These are phyloP conservation scores for Fusarium aywerte DNA, from an alignment of 2,329 filamentous ascomycete genomes.

Conservation along the genomic window DNA sequence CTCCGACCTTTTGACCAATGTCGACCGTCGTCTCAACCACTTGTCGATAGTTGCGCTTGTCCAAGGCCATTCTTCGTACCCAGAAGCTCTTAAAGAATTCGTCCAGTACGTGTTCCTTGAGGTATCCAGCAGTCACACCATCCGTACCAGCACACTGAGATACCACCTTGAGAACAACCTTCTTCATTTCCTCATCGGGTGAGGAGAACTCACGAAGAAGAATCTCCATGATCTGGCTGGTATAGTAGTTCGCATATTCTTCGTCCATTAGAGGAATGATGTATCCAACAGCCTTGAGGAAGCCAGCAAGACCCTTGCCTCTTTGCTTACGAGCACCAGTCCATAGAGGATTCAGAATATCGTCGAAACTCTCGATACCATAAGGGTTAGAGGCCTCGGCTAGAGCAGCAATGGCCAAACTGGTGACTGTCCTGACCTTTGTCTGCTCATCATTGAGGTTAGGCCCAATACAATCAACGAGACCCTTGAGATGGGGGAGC, in stretches of 20 bases:
- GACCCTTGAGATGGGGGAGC: slow-evolving; percentile 90
- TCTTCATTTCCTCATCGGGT: slow-evolving; percentile 99
- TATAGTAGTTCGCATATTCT: slow-evolving; percentile 99
- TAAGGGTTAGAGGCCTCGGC: slow-evolving; percentile 98
- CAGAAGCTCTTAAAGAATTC: slow-evolving; percentile 99
- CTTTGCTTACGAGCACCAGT: slow-evolving; percentile 95
- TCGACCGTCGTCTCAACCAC: slow-evolving; percentile 99
- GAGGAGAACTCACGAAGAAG: slow-evolving; percentile 94
- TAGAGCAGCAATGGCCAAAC: slow-evolving; percentile 91
- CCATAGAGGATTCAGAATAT: slow-evolving; percentile 97
- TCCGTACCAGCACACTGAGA: slow-evolving; percentile 95
- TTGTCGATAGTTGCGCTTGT: slow-evolving; percentile 97
- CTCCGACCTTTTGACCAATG: slow-evolving; percentile 96
- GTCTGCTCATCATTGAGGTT: slow-evolving; percentile 98
- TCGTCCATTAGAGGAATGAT: slow-evolving; percentile 99
- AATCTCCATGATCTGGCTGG: slow-evolving; percentile 98
- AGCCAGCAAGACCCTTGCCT: slow-evolving; percentile 94
- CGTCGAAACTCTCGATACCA: slow-evolving; percentile 98
- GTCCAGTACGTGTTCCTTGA: slow-evolving; percentile 93
- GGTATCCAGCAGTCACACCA: slow-evolving; percentile 91
- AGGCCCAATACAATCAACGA: slow-evolving; percentile 95
- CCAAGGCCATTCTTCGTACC: slow-evolving; percentile 95
- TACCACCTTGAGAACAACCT: slow-evolving; percentile 96
- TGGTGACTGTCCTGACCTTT: slow-evolving; percentile 96
- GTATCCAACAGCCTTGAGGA: slow-evolving; percentile 96